These are phyloP conservation scores for Ophidiomyces ophidiicola DNA, from an alignment of 2,329 filamentous ascomycete genomes.

Conservation along the genomic window DNA sequence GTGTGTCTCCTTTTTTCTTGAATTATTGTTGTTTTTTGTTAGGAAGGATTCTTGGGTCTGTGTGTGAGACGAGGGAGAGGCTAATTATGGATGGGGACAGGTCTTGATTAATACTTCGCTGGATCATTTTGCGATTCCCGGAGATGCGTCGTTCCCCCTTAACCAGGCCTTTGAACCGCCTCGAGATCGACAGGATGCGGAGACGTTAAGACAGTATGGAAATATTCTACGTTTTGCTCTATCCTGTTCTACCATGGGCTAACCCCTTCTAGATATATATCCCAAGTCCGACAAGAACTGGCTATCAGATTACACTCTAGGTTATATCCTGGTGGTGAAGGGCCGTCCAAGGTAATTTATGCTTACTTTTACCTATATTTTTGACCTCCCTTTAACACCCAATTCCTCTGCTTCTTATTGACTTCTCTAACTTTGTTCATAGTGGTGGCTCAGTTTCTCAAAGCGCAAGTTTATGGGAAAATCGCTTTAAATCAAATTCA, in stretches of 20 bases:
- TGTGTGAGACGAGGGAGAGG: not conserved
- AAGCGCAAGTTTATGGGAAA: constrained; percentile 99
- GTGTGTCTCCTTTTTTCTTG: constrained; percentile 23
- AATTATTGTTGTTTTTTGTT: not conserved
- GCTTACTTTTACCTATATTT: not conserved
- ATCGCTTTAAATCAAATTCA: constrained; percentile 46
- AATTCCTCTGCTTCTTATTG: not conserved
- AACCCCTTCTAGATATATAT: constrained; percentile 41
- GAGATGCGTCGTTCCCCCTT: constrained; percentile 81
- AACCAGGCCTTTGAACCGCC: constrained; percentile 96
- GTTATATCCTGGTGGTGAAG: constrained; percentile 66
- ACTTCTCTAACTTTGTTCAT: constrained; percentile 29
- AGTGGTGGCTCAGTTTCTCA: constrained; percentile 98
- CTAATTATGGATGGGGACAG: constrained; percentile 39
- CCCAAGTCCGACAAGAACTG: constrained; percentile 86
- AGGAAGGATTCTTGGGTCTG: not conserved
- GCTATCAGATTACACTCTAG: constrained; percentile 69
- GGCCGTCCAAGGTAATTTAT: constrained; percentile 48
- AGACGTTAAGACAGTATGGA: constrained; percentile 69
- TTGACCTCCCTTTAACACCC: not conserved
- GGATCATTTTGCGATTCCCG: constrained; percentile 89
- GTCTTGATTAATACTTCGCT: constrained; percentile 83
- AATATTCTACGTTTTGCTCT: not conserved
- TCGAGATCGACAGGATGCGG: constrained; percentile 73
- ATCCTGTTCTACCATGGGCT: not conserved